phyloP scores from a whole-genome alignment of 495 filamentous ascomycete species.

The Penicillium bialowiezense region DNA sequence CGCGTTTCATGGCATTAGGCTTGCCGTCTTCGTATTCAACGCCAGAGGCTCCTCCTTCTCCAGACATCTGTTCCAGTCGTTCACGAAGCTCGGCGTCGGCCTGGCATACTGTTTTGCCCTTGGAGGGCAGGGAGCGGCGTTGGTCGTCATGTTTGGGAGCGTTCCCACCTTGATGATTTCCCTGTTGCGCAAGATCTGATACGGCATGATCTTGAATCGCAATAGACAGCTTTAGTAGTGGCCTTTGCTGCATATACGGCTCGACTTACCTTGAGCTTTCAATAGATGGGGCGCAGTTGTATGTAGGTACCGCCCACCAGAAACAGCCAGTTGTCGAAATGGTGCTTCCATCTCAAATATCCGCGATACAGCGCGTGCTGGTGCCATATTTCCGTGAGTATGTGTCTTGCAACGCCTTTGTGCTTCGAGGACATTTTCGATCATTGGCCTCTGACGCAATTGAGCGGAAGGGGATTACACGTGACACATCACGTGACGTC shows the following conservation, averaged over 20 bases:
- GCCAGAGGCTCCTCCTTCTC: slow-evolving; percentile 74
- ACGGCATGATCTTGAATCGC: background rate
- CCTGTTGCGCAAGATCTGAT: background rate
- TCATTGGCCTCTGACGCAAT: slow-evolving; percentile 2
- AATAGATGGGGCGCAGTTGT: background rate
- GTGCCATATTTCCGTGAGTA: too few relatives aligned
- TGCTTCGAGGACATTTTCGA: too few relatives aligned
- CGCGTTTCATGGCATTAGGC: slow-evolving; percentile 71
- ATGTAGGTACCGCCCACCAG: slow-evolving; percentile 1
- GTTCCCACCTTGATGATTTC: background rate
- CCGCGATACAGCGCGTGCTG: too few relatives aligned
- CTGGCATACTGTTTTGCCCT: slow-evolving; percentile 54
- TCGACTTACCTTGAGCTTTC: slow-evolving; percentile 8
- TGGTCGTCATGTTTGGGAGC: slow-evolving; percentile 3
- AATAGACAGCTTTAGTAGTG: background rate
- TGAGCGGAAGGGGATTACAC: background rate
- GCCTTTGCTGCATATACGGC: background rate
- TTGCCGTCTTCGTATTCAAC: slow-evolving; percentile 77
- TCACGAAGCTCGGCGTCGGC: slow-evolving; percentile 65
- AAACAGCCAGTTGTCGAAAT: background rate
- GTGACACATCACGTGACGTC: background rate
- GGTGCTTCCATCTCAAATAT: background rate
- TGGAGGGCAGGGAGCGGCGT: slow-evolving; percentile 1
- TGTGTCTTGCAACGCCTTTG: too few relatives aligned
- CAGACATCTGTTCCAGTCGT: slow-evolving; percentile 66